Percentiles rank a stretch among this genome's conserved stretches.
These are phyloP conservation scores for Hsuehochloa calcarea DNA, from an alignment of 176 grass and related monocot species.

Conservation along the genomic window DNA sequence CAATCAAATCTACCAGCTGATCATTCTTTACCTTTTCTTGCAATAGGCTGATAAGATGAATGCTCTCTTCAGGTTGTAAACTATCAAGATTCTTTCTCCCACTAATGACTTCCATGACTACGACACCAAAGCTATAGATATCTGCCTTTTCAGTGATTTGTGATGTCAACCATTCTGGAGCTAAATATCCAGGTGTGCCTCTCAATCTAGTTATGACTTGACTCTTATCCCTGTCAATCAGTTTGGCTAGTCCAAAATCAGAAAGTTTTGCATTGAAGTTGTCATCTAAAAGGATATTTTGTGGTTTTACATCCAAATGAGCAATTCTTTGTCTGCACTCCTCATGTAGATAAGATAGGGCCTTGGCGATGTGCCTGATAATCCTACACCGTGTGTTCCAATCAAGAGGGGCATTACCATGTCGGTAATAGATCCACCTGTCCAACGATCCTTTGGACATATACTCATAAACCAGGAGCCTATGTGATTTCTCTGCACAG, in stretches of 20 bases:
- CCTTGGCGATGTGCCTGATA: slow-evolving; percentile 46
- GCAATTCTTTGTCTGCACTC: slow-evolving; percentile 58
- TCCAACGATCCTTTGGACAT: slow-evolving; percentile 49
- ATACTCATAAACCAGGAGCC: slow-evolving; percentile 55
- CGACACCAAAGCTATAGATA: slow-evolving; percentile 69
- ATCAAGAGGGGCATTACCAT: slow-evolving; percentile 28
- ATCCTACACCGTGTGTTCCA: slow-evolving; percentile 44
- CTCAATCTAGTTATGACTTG: slow-evolving; percentile 48
- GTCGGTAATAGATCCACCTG: slow-evolving; percentile 52
- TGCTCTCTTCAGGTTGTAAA: slow-evolving; percentile 30
- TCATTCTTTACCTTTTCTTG: slow-evolving; percentile 37
- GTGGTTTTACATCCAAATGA: slow-evolving; percentile 71
- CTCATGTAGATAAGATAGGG: slow-evolving; percentile 66
- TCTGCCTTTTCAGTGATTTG: slow-evolving; percentile 65
- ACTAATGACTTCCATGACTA: slow-evolving; percentile 57
- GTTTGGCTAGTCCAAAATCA: slow-evolving; percentile 70
- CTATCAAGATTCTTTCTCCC: slow-evolving; percentile 57
- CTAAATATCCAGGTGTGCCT: slow-evolving; percentile 59
- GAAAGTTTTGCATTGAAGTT: slow-evolving; percentile 61
- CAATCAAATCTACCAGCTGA: slow-evolving; percentile 33
- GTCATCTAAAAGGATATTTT: slow-evolving; percentile 73
- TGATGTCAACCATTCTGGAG: slow-evolving; percentile 66
- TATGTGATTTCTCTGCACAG: slow-evolving; percentile 49
- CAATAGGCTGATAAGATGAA: slow-evolving; percentile 50
- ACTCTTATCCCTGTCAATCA: slow-evolving; percentile 55